phyloP scores from a whole-genome alignment of 1,284 basidiomycete species.

The Fistulina hepatica region DNA sequence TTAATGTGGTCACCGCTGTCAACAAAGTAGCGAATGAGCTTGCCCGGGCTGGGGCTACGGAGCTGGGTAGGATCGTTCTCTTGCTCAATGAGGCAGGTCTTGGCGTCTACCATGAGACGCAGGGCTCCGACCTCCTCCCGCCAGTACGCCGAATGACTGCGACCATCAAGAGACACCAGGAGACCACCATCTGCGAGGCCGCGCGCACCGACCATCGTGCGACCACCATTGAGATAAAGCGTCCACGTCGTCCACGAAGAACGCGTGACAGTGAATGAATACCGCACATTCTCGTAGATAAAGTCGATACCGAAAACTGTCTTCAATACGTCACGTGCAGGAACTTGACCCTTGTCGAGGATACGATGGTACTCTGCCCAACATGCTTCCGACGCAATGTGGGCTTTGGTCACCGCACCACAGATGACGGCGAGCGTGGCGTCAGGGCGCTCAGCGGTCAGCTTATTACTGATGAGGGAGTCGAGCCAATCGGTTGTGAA shows the following conservation, averaged over 20 bases:
- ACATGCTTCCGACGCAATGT: constrained; percentile 83
- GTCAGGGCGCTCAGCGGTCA: constrained; percentile 96
- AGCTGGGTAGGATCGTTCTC: constrained; percentile 99
- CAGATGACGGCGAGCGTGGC: constrained; percentile 88
- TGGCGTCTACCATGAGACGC: constrained; percentile 89
- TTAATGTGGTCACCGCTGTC: constrained; percentile 97
- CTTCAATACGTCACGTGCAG: constrained; percentile 88
- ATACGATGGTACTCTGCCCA: constrained; percentile 92
- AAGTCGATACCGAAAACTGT: constrained; percentile 97
- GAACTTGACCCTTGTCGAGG: constrained; percentile 97
- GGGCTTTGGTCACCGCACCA: constrained; percentile 94
- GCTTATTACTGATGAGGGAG: constrained; percentile 89
- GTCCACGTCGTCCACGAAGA: constrained; percentile 87
- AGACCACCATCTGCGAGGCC: constrained; percentile 93
- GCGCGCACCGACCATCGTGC: constrained; percentile 82
- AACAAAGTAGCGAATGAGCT: constrained; percentile 90
- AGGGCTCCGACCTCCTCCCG: constrained; percentile 95
- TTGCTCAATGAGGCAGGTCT: constrained; percentile 98
- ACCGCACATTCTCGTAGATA: constrained; percentile 94
- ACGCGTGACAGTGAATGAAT: constrained; percentile 92
- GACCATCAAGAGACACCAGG: constrained; percentile 83
- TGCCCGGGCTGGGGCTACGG: constrained; percentile 92
- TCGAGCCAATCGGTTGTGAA: constrained; percentile 99
- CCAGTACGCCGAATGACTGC: constrained; percentile 98
- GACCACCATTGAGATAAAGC: constrained; percentile 91